Conservation (phyloP, 2,329 filamentous ascomycete species). For the Monosporascus sp. region DNA sequence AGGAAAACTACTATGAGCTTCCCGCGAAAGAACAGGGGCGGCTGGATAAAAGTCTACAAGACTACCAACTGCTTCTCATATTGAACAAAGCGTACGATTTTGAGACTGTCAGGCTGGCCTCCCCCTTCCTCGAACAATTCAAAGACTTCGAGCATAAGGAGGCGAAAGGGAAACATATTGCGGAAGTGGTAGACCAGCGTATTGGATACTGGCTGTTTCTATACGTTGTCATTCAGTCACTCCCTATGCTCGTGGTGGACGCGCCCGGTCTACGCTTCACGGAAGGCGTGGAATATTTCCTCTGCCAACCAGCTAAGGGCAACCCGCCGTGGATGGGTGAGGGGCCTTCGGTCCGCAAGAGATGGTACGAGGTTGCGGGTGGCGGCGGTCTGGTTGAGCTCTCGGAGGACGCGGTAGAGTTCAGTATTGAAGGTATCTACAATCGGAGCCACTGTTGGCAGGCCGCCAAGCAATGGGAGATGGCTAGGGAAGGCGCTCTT, state of each 20-base stretch:
- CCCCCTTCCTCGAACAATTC: slow-evolving; percentile 65
- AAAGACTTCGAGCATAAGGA: slow-evolving; percentile 67
- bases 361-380: slow-evolving; percentile 72
- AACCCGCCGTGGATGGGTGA: slow-evolving; percentile 70
- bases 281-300: slow-evolving; percentile 74
- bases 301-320: slow-evolving; percentile 69
- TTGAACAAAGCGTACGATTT: slow-evolving; percentile 79
- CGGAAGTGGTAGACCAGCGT: slow-evolving; percentile 66
- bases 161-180: slow-evolving; percentile 55
- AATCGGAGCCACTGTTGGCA: slow-evolving; percentile 31
- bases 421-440: slow-evolving; percentile 30
- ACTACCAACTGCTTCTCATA: slow-evolving; percentile 70
- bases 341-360: slow-evolving; percentile 56
- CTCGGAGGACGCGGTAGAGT: slow-evolving; percentile 53
- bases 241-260: slow-evolving; percentile 74
- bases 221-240: slow-evolving; percentile 70
- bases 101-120: slow-evolving; percentile 54
- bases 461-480: slow-evolving; percentile 28
- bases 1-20: slow-evolving; percentile 58
- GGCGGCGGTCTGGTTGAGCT: slow-evolving; percentile 53
- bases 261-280: slow-evolving; percentile 64
- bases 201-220: slow-evolving; percentile 79
- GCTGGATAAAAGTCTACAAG: slow-evolving; percentile 66
- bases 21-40: slow-evolving; percentile 71
- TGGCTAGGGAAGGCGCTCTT: slow-evolving; percentile 15